Evolutionary conservation across 2,329 filamentous ascomycete genomes (phyloP), one percentile per base, ranked within the genome.

Genomic region (Knufia petricola): DNA sequence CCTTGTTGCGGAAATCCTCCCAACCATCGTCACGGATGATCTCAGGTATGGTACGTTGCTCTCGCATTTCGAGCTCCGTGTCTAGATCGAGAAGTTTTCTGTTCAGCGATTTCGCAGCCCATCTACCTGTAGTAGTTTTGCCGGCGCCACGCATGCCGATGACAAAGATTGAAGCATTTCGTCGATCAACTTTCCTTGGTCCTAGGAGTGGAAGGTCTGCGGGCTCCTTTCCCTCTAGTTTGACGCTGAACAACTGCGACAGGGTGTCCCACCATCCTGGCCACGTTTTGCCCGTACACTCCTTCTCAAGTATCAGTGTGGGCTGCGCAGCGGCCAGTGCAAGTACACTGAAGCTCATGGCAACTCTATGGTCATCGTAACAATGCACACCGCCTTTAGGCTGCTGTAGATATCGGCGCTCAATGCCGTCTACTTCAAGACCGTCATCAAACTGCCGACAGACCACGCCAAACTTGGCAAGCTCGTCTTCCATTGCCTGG

Each of bases 101-200:
- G 43, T 81, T 78, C 1, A 96, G 72, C 23, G 84, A 77, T 52
- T 78, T 78, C 0, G 85, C 82, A 60, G 92, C 83, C 87, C 89
- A 95, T 12, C 79, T 77, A 46, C 92, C 92, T 30, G 86, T 84
- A 0, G 92, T 98, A 0, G 92, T 95, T 71, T 98, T 98, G 21
- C 92, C 92, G 34, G 89, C 92, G 49, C 92, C 92, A 56, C 92
- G 81, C 92, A 98, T 98, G 8, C 92, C 92, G 57, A 98, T 90
- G 52, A 98, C 83, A 68, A 95, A 88, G 45, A 96, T 82, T 0
- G 89, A 95, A 76, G 58, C 78, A 56, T 57, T 64, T 43, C 58
- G 64, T 52, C 68, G 71, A 50, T 65, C 65, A 9, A 65, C 60
- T 20, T 66, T 64, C 39, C 68, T 56, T 21, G 57, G 53, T 40